Evolutionary conservation across 1,284 basidiomycete genomes (phyloP), one percentile per base, ranked within the genome.

Genomic region (Xerocomus nothofagi): DNA sequence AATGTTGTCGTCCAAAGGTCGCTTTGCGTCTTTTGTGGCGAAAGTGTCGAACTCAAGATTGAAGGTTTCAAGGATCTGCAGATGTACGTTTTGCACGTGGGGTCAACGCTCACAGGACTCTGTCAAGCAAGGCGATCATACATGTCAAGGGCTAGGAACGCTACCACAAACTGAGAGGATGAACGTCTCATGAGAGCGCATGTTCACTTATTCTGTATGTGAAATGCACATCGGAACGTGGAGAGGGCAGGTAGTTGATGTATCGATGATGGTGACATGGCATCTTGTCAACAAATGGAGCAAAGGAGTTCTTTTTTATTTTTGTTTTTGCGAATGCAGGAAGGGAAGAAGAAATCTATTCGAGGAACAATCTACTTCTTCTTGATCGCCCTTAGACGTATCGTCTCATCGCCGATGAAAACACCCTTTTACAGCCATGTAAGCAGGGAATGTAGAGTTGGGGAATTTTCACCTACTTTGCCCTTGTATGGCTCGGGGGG

Each of bases 401-500:
- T 88, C 40, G 86, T 88, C 72, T 98, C 94, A 58, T 84, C 81
- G 26, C 88, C 89, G 42, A 98, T 84, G 67, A 98, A 97, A 57
- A 98, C 86, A 53, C 95, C 95, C 87, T 94, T 54, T 20, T 9
- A 31, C n/a, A 47, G 33, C 50, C 33, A 47, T 49, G 44, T 57
- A 39, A 47, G 56, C 17, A 18, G 50, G 29, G 32, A 47, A 49
- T 38, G 4, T 42, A 45, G 31, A 49, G 6, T 20, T 10, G 12
- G 6, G 1, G 47, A 9, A n/a, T 10, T 54, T 4, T 29, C 38
- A 72, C 86, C 50, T 63, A 93, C 92, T 80, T 97, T 95, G 61
- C 93, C 94, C 74, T 98, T 94, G 75, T 98, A 99, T 18, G 95
- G 95, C 68, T 99, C 97, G 14, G 96, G 96, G 60, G 86, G 88